phyloP scores from a whole-genome alignment of 2,329 filamentous ascomycete genomes.

The Tolypocladium guangdongense region DNA sequence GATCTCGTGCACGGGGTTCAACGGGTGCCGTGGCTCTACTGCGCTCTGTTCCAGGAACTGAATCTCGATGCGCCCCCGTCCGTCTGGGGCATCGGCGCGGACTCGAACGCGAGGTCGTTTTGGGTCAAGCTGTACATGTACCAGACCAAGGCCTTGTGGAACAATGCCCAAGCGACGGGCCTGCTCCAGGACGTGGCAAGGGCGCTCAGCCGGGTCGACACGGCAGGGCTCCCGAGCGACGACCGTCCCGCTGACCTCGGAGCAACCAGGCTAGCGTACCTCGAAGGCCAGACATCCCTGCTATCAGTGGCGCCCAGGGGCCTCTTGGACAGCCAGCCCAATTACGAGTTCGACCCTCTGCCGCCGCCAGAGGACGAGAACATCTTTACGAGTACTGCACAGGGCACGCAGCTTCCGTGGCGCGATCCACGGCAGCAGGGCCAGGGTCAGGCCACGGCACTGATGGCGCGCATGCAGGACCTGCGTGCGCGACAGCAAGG shows the following conservation, averaged over 20 bases:
- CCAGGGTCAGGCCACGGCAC: conserved; percentile 7
- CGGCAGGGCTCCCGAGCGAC: conserved; percentile 23
- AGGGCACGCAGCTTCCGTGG: conserved; percentile 33
- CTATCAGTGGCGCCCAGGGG: conserved; percentile 57
- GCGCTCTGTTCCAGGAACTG: conserved; percentile 67
- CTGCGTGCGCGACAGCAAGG: conserved; percentile 14
- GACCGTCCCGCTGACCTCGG: conserved; percentile 30
- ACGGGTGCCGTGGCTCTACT: conserved; percentile 74
- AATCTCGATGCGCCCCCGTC: conserved; percentile 66
- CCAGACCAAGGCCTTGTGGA: conserved; percentile 76
- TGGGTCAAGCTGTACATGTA: conserved; percentile 66
- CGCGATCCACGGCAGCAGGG: conserved; percentile 10
- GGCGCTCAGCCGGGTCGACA: conserved; percentile 34
- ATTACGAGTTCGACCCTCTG: conserved; percentile 70
- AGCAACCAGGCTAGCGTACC: conserved; percentile 65
- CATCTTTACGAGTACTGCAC: conserved; percentile 35
- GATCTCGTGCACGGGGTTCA: conserved; percentile 58
- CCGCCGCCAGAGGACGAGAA: conserved; percentile 53
- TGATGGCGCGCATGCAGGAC: conserved; percentile 18
- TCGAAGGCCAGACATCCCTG: conserved; percentile 63
- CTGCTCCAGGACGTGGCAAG: conserved; percentile 62
- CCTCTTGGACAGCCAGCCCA: conserved; percentile 54
- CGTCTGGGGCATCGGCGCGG: conserved; percentile 69
- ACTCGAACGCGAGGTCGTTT: conserved; percentile 50
- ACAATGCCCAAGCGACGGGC: conserved; percentile 57